Conservation (phyloP, 2,329 filamentous ascomycete species). For the Periconia digitata region DNA sequence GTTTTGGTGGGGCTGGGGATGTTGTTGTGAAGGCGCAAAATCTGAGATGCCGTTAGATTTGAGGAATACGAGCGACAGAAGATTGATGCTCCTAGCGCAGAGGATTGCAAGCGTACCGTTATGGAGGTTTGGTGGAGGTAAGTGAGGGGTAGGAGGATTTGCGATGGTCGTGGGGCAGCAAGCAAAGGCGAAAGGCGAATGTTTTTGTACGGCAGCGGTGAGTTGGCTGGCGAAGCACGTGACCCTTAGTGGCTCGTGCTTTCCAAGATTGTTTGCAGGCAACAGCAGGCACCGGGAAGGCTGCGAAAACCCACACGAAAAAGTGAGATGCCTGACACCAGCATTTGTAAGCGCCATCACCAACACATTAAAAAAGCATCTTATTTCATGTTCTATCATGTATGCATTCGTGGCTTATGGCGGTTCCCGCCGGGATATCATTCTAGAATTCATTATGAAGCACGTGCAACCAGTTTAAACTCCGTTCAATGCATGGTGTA, state of each 20-base stretch:
- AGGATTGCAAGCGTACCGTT: conserved; percentile 27
- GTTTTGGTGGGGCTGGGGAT: conserved; percentile 36
- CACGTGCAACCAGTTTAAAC: no score
- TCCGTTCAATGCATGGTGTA: no score
- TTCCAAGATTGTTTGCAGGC: no score
- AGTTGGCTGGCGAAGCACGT: conserved; percentile 28
- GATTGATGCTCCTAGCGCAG: conserved; percentile 10
- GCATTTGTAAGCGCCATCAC: not conserved
- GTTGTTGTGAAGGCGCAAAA: conserved; percentile 31
- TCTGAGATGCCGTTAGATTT: conserved; percentile 22
- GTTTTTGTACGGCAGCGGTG: conserved; percentile 34
- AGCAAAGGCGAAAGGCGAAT: conserved; percentile 31
- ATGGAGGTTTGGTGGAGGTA: conserved; percentile 20
- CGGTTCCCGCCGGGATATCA: not conserved
- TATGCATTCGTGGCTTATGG: not conserved
- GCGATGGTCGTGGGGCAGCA: conserved; percentile 33
- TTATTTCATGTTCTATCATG: no score
- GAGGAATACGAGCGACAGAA: conserved; percentile 1
- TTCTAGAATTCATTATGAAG: no score
- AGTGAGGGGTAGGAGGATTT: conserved; percentile 26
- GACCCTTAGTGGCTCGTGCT: no score
- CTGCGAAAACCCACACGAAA: no score
- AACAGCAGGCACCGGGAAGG: conserved; percentile 2
- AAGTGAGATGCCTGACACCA: no score
- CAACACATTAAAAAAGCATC: no score